These are phyloP conservation scores for Lactarius sanguifluus DNA, from an alignment of 768 basidiomycete species.

Conservation along the genomic window DNA sequence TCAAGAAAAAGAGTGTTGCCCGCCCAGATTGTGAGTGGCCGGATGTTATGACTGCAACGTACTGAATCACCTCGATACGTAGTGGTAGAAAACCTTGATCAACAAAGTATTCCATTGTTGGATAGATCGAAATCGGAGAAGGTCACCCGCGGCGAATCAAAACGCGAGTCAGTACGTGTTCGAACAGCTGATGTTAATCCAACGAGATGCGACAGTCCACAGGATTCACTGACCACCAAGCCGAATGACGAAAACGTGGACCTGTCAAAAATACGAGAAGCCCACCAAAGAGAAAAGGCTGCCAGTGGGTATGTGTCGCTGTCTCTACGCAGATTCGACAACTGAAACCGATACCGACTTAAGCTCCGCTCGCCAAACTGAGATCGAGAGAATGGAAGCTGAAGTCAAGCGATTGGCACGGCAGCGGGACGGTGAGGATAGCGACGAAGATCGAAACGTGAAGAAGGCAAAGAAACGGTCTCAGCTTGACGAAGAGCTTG, in stretches of 20 bases:
- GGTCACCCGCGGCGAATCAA: slow-evolving; percentile 1
- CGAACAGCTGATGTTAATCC: background rate
- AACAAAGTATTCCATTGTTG: slow-evolving; percentile 25
- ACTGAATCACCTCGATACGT: background rate
- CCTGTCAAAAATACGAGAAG: slow-evolving; percentile 69
- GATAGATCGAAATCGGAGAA: slow-evolving; percentile 14
- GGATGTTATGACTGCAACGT: background rate
- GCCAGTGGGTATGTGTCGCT: slow-evolving; percentile 50
- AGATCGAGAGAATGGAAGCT: slow-evolving; percentile 86
- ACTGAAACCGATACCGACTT: slow-evolving; percentile 3
- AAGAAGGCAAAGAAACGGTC: slow-evolving; percentile 66
- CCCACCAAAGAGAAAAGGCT: slow-evolving; percentile 70
- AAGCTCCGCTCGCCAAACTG: slow-evolving; percentile 64
- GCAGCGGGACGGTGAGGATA: slow-evolving; percentile 55
- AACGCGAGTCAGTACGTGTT: slow-evolving; percentile 17
- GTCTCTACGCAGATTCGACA: background rate
- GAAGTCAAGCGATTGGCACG: slow-evolving; percentile 79
- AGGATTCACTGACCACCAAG: slow-evolving; percentile 38
- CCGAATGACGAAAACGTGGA: slow-evolving; percentile 59
- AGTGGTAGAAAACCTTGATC: slow-evolving; percentile 41
- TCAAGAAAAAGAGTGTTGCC: slow-evolving; percentile 80
- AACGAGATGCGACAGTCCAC: slow-evolving; percentile 11
- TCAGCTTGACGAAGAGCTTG: slow-evolving; percentile 75
- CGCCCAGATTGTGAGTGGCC: slow-evolving; percentile 74
- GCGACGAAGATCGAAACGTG: slow-evolving; percentile 61